Base-by-base conservation (phyloP, 345 rosid species). In the Populus simonii region DNA sequence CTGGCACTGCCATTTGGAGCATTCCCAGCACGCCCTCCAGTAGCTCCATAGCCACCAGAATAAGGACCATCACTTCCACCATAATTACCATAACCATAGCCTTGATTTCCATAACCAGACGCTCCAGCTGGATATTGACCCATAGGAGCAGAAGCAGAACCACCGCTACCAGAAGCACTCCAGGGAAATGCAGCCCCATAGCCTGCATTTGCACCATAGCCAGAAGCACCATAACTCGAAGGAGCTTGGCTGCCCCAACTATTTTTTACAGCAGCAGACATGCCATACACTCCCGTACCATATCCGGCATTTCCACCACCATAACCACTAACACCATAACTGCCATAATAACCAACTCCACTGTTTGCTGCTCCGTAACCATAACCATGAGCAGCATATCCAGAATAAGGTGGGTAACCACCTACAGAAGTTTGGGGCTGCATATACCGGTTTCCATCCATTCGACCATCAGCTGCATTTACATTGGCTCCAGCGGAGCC, bases 361-460 rank as follows among this genome's bases (percentile, higher is more conserved):
- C 76, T 25, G 3, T 73, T 77, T 61, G 80, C 73, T 62, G 84
- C 81, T 66, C 87, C 87, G 69, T 82, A 82, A 74, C 76, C 83
- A 75, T 77, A 85, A 20, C 78, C 68, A 0, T 18, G 70, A 15
- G 81, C 78, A 43, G 73, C 82, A 69, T 82, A 85, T 9, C 80
- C 82, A 41, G 85, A 74, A 77, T 75, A 82, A 18, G 82, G 69
- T 31, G 85, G 71, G 55, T 80, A 82, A 12, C 82, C 84, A 66
- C 80, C 80, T 10, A 76, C 76, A 75, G 80, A 74, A 49, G 77
- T 47, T 66, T 82, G 83, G 27, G 81, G 43, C 65, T 82, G 84
- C 80, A 82, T 80, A 22, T 74, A 80, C 67, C 87, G 74, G 74
- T 68, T 85, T 47, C 85, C 84, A 51, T 77, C 83, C 83, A 77